Base-by-base conservation (phyloP, 2,329 filamentous ascomycete species). In the Diplodia corticola region DNA sequence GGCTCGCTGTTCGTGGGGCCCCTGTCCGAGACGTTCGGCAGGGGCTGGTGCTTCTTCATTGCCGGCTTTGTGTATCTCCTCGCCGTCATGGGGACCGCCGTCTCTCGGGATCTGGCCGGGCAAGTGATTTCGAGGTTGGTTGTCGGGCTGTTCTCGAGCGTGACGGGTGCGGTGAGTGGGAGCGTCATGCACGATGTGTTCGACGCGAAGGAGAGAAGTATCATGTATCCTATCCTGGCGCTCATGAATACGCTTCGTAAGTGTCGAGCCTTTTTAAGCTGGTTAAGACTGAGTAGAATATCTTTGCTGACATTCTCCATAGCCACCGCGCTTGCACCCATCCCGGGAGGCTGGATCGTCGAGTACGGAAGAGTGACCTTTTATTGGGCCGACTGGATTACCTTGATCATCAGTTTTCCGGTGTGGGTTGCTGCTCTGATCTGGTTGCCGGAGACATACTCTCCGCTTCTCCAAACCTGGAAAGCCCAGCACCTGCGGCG, bases 381-480 rank as follows among this genome's bases (percentile, higher is more conserved):
- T 73, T 67, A 77, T 33, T 81, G 78, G 78, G 72, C 73, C 4
- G 79, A 80, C 54, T 81, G 79, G 79, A 72, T 79, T 22, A 57
- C 35, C 33, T 48, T 65, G 9, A 30, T 59, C 53, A 65, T 65
- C 30, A 50, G 51, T 13, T 20, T 26, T 17, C 63, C 63, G 13
- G 51, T 54, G 1, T 65, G 63, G 63, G 9, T 65, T 12, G 26
- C 48, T 13, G 63, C 63, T 10, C 17, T 65, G 13, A 69, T 82
- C 5, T 80, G 82, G 64, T 73, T 81, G 4, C 83, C 81, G 0
- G 84, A 85, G 72, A 85, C 83, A 0, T 84, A 82, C 68, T 73
- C 79, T 1, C 82, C 81, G 0, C 69, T 74, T 3, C 67, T 78
- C 1, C 69, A 77, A 15, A 69, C 69, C 20, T 77, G 71, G 70